Evolutionary conservation across 2,329 filamentous ascomycete genomes (phyloP).

Genomic region (Botrytis byssoidea): DNA sequence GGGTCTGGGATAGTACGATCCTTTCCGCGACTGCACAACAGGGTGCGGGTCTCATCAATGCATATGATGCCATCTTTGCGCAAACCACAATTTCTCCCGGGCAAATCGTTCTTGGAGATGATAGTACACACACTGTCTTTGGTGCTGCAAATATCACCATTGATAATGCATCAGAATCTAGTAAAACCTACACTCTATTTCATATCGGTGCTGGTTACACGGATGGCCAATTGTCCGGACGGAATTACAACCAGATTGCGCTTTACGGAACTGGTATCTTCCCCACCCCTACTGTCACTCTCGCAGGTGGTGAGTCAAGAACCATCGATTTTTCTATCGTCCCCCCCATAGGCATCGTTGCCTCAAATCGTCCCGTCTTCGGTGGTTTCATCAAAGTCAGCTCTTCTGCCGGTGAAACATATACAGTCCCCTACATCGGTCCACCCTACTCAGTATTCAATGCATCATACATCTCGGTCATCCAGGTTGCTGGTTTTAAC

Average conservation of each 20-base stretch:
- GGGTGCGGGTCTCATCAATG: slow-evolving; percentile 41
- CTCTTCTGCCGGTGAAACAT: slow-evolving; percentile 24
- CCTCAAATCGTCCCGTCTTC: slow-evolving; percentile 32
- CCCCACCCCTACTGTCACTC: slow-evolving; percentile 26
- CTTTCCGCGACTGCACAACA: slow-evolving; percentile 39
- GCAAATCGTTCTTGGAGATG: slow-evolving; percentile 29
- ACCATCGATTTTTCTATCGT: slow-evolving; percentile 28
- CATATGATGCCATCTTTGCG: slow-evolving; percentile 36
- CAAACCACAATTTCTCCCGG: slow-evolving; percentile 31
- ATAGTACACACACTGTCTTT: slow-evolving; percentile 16
- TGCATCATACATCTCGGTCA: slow-evolving; percentile 15
- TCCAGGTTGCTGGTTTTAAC: slow-evolving; percentile 6
- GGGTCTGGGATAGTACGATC: slow-evolving; percentile 35
- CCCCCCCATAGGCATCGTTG: slow-evolving; percentile 26
- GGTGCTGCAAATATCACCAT: slow-evolving; percentile 35
- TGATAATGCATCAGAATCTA: slow-evolving; percentile 26
- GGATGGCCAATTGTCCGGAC: slow-evolving; percentile 25
- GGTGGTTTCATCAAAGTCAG: slow-evolving; percentile 32
- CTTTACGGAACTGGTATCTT: slow-evolving; percentile 33
- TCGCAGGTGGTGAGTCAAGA: slow-evolving; percentile 27
- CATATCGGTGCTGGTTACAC: slow-evolving; percentile 33
- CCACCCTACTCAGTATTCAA: slow-evolving; percentile 34
- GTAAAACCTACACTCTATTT: slow-evolving; percentile 32
- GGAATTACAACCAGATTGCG: slow-evolving; percentile 28
- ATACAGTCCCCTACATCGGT: slow-evolving; percentile 34